Evolutionary conservation across 2,329 filamentous ascomycete genomes (phyloP), one percentile per base, ranked within the genome.

Genomic region (Trichoderma afroharzianum): DNA sequence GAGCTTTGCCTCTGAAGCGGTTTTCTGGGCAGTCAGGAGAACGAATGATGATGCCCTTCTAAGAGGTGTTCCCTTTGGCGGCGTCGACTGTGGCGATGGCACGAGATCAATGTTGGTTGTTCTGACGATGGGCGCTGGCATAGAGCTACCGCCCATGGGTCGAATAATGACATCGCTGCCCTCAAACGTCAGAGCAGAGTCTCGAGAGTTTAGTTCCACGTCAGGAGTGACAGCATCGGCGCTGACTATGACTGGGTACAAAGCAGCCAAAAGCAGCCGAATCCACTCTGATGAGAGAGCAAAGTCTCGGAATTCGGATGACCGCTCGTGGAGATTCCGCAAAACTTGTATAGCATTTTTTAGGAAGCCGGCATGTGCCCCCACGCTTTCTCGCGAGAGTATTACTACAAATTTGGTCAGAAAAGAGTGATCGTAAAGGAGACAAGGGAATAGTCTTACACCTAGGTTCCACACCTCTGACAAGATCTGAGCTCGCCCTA

Each of bases 41-140:
- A 98, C 91, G 79, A 98, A 99, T 0, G 95, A 98, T 0, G 95
- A 98, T 2, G 93, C 92, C 76, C 95, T 90, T 39, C 91, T 90
- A 30, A 97, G 85, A 24, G 90, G 88, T 7, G 90, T 88, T 0
- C 91, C 89, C 53, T 80, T 81, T 7, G 81, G 81, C n/a, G 81
- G 82, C 21, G 83, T 85, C 15, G 84, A 83, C 43, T 86, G 81
- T 70, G 81, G 82, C 68, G 81, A 87, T 62, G 81, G 83, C 74
- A 85, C 84, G 53, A 88, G 86, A 18, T 84, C 81, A 6, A 88
- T 79, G 61, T 80, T 91, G 21, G 90, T 88, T 4, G 93, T 95
- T 73, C 92, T 89, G 24, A 98, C 88, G 39, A 95, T 92, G 0
- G 92, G 91, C 77, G 88, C 84, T 7, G 87, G 85, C 4, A 88